These are phyloP conservation scores for Dothistroma septosporum DNA, from an alignment of 2,329 filamentous ascomycete species.

Conservation along the genomic window DNA sequence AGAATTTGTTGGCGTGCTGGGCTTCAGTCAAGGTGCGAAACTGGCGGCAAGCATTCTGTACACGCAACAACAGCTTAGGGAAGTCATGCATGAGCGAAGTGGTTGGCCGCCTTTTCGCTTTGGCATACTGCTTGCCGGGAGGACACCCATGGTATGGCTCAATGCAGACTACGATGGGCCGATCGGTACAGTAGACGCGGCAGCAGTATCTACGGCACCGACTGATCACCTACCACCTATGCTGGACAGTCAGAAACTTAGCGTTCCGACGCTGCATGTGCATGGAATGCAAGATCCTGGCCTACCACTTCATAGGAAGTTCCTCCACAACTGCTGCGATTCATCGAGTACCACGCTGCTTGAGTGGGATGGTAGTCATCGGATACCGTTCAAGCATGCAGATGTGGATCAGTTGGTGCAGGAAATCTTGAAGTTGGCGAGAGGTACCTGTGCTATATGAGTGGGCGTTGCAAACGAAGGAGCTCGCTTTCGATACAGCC, in stretches of 20 bases:
- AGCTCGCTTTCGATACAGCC: background rate
- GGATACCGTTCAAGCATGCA: slow-evolving; percentile 59
- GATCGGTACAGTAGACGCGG: slow-evolving; percentile 7
- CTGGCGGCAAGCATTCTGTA: slow-evolving; percentile 57
- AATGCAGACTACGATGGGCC: slow-evolving; percentile 25
- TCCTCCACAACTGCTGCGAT: slow-evolving; percentile 55
- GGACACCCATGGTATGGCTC: slow-evolving; percentile 12
- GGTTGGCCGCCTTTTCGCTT: slow-evolving; percentile 11
- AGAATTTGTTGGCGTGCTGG: slow-evolving; percentile 57
- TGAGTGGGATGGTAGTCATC: slow-evolving; percentile 66
- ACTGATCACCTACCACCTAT: slow-evolving; percentile 4
- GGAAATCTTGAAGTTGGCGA: background rate
- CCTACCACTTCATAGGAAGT: slow-evolving; percentile 50
- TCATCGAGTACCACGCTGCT: slow-evolving; percentile 50
- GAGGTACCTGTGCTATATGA: background rate
- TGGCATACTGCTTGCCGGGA: slow-evolving; percentile 13
- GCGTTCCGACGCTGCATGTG: slow-evolving; percentile 59
- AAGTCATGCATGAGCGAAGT: background rate
- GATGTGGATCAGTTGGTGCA: slow-evolving; percentile 38
- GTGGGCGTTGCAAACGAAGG: background rate
- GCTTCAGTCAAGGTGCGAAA: slow-evolving; percentile 66
- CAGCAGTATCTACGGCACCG: slow-evolving; percentile 8
- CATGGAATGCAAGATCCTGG: slow-evolving; percentile 58
- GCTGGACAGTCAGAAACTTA: slow-evolving; percentile 38
- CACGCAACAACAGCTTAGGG: slow-evolving; percentile 28